Evolutionary conservation across 2,329 filamentous ascomycete genomes (phyloP).

Genomic region (Fusarium protoensiforme): DNA sequence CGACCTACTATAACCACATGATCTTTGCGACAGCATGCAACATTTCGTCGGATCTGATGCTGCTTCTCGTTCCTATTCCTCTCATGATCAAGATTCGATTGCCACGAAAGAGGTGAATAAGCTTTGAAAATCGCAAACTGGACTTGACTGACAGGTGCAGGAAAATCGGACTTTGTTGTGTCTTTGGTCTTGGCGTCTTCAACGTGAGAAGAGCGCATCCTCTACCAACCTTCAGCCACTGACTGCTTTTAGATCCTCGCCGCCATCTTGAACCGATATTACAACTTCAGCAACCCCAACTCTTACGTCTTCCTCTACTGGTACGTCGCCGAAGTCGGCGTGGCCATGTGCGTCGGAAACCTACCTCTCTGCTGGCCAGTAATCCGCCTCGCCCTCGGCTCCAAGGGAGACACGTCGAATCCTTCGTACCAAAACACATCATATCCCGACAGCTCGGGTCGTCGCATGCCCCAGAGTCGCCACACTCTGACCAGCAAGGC

Average conservation of each 20-base stretch:
- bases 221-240: not conserved
- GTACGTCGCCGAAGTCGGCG: slow-evolving; percentile 69
- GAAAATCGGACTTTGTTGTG: slow-evolving; percentile 63
- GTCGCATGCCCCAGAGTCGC: slow-evolving; percentile 25
- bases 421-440: slow-evolving; percentile 39
- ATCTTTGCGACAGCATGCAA: slow-evolving; percentile 60
- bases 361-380: slow-evolving; percentile 70
- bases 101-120: slow-evolving; percentile 42
- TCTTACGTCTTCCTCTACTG: slow-evolving; percentile 67
- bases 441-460: slow-evolving; percentile 34
- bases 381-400: slow-evolving; percentile 55
- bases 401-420: slow-evolving; percentile 32
- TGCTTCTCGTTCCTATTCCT: slow-evolving; percentile 58
- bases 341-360: slow-evolving; percentile 70
- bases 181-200: slow-evolving; percentile 68
- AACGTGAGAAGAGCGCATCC: slow-evolving; percentile 39
- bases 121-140: fast-evolving
- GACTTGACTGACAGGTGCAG: slow-evolving; percentile 37
- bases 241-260: slow-evolving; percentile 59
- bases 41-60: slow-evolving; percentile 56
- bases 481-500: slow-evolving; percentile 31
- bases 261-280: slow-evolving; percentile 70
- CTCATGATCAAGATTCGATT: slow-evolving; percentile 55
- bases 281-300: slow-evolving; percentile 68
- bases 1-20: slow-evolving; percentile 59